phyloP scores from a whole-genome alignment of 2,329 filamentous ascomycete genomes.

The Alternaria sp. region DNA sequence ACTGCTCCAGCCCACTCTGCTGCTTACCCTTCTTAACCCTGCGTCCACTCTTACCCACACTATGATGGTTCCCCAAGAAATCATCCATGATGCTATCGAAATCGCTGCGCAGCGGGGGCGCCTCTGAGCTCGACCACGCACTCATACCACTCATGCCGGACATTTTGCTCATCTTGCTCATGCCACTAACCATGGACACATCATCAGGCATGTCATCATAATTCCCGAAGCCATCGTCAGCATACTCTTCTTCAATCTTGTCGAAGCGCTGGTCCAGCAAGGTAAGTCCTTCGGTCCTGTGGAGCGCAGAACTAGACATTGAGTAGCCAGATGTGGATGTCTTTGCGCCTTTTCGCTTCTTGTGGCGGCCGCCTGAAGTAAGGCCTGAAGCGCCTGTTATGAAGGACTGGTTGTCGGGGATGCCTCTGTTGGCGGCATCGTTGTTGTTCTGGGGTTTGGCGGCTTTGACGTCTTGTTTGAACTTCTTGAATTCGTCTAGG shows the following conservation, averaged over 20 bases:
- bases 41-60: slow-evolving; percentile 67
- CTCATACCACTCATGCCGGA: slow-evolving; percentile 49
- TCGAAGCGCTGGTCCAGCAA: slow-evolving; percentile 92
- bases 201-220: slow-evolving; percentile 43
- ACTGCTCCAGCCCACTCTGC: slow-evolving; percentile 82
- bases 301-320: slow-evolving; percentile 88
- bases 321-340: slow-evolving; percentile 88
- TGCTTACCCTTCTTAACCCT: slow-evolving; percentile 81
- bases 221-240: slow-evolving; percentile 43
- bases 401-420: slow-evolving; percentile 71
- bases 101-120: slow-evolving; percentile 72
- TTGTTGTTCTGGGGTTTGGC: slow-evolving; percentile 42
- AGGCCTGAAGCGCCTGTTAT: slow-evolving; percentile 76
- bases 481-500: slow-evolving; percentile 92
- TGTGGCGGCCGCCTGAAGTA: slow-evolving; percentile 76
- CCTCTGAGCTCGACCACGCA: slow-evolving; percentile 48
- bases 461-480: slow-evolving; percentile 78
- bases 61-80: slow-evolving; percentile 79
- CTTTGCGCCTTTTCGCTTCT: slow-evolving; percentile 95
- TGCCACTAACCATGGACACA: slow-evolving; percentile 57
- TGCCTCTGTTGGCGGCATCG: slow-evolving; percentile 30
- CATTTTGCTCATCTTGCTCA: slow-evolving; percentile 59
- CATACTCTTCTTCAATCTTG: slow-evolving; percentile 82
- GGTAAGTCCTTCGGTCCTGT: slow-evolving; percentile 85
- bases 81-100: slow-evolving; percentile 94